These are phyloP conservation scores for Mycena citricolor DNA, from an alignment of 1,284 basidiomycete species.

Conservation along the genomic window DNA sequence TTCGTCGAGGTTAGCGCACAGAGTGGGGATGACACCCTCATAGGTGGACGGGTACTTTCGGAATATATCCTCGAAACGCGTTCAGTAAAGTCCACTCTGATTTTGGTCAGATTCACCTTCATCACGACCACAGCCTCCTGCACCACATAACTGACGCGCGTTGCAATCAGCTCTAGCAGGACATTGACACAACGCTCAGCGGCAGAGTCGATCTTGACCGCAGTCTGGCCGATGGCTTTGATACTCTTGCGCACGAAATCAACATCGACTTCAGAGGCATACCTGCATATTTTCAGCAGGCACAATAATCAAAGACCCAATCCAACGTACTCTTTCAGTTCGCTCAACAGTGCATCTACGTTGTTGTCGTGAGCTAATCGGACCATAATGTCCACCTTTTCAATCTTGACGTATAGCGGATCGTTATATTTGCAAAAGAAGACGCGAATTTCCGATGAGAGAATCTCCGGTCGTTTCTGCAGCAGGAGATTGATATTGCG, in stretches of 20 bases:
- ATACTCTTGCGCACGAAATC: slow-evolving; percentile 96
- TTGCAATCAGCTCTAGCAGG: slow-evolving; percentile 87
- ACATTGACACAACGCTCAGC: slow-evolving; percentile 96
- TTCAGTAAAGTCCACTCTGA: not conserved
- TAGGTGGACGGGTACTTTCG: slow-evolving; percentile 95
- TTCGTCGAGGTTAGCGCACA: slow-evolving; percentile 95
- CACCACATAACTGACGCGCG: slow-evolving; percentile 94
- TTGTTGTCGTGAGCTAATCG: slow-evolving; percentile 90
- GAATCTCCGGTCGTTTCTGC: slow-evolving; percentile 87
- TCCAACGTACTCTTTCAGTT: slow-evolving; percentile 85
- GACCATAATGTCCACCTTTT: slow-evolving; percentile 99
- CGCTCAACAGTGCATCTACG: slow-evolving; percentile 91
- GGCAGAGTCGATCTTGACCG: slow-evolving; percentile 91
- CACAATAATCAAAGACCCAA: not conserved
- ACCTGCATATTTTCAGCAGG: slow-evolving; percentile 50
- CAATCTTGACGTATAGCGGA: slow-evolving; percentile 96
- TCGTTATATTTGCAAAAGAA: slow-evolving; percentile 99
- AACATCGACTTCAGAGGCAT: slow-evolving; percentile 96
- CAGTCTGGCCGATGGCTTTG: slow-evolving; percentile 93
- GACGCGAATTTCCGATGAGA: slow-evolving; percentile 95
- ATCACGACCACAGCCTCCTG: slow-evolving; percentile 98
- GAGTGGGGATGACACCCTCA: slow-evolving; percentile 93
- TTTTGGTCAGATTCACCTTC: slow-evolving; percentile 60
- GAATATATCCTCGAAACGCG: slow-evolving; percentile 77
- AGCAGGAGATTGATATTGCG: slow-evolving; percentile 96